Conservation (phyloP, 495 filamentous ascomycete species). For the Aspergillus heteromorphus region DNA sequence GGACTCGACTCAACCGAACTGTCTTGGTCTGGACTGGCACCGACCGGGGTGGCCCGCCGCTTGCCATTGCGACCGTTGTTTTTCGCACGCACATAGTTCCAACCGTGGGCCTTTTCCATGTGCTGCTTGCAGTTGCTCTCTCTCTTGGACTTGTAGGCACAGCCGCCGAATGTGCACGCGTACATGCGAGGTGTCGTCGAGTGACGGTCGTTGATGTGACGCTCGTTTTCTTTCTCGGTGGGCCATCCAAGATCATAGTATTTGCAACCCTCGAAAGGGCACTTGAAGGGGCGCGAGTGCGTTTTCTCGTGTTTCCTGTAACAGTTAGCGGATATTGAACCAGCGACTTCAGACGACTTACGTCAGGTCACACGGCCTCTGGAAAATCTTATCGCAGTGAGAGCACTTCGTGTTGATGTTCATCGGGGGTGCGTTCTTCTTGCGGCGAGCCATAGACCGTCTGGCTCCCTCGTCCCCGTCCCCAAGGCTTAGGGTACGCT, state of each 20-base stretch:
- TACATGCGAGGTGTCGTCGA: slow-evolving; percentile 68
- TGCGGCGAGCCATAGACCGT: slow-evolving; percentile 85
- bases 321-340: slow-evolving; percentile 18
- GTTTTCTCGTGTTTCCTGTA: slow-evolving; percentile 89
- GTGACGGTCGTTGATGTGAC: slow-evolving; percentile 94
- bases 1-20: not conserved
- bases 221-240: slow-evolving; percentile 94
- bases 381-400: slow-evolving; percentile 86
- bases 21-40: slow-evolving; percentile 1
- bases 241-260: slow-evolving; percentile 86
- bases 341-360: slow-evolving; percentile 13
- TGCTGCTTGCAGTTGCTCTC: slow-evolving; percentile 99
- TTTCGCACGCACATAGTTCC: slow-evolving; percentile 85
- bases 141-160: slow-evolving; percentile 89
- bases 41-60: slow-evolving; percentile 3
- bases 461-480: slow-evolving; percentile 63
- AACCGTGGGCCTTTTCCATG: slow-evolving; percentile 97
- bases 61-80: slow-evolving; percentile 55
- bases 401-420: slow-evolving; percentile 70
- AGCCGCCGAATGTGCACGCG: slow-evolving; percentile 77
- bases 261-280: slow-evolving; percentile 71
- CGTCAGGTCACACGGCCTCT: slow-evolving; percentile 83
- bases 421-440: slow-evolving; percentile 70
- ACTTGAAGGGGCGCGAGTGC: slow-evolving; percentile 93
- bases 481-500: slow-evolving; percentile 57